Base-by-base conservation (phyloP, 2,329 filamentous ascomycete genomes). In the Exophiala bonariae region DNA sequence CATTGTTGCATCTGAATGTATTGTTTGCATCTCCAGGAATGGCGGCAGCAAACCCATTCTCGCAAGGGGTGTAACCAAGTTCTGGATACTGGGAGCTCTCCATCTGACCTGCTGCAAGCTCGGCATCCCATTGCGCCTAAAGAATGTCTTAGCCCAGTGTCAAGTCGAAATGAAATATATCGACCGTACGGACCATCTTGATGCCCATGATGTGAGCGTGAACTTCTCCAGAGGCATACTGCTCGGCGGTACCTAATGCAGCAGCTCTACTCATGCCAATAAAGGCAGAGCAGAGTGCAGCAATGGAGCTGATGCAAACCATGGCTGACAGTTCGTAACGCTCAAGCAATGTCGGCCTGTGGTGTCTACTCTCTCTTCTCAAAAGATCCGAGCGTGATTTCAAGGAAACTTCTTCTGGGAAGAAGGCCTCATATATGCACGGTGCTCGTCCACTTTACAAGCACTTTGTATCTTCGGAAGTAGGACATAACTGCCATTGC, bases 1-100 rank as follows among this genome's bases (percentile, higher is more conserved):
- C 40, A 30, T 75, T 74, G 45, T 65, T 69, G 61, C 75, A 77
- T 19, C 60, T 59, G 60, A 76, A 78, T 2, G 73, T 77, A 60
- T 77, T 71, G 44, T 67, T 63, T n/a, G 64, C 60, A 44, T 78
- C 72, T 2, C 72, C 74, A 7, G 68, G 66, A 20, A 75, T 65
- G 36, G 72, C 73, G 32, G 66, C 66, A 3, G 71, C 74, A 13
- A 67, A 58, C 2, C 75, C 75, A 17, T 73, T 62, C 5, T 65
- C 60, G 53, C 75, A 78, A 4, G 51, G 47, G 3, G 44, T 42
- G 32, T 31, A 47, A 18, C 44, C 46, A 8, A 56, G 52, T 8
- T 57, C 54, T 16, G 42, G 42, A 28, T 45, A 45, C 18, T 39
- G 42, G 5, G 20, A 33, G 33, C 32, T 37, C 16, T 36, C 42